Percentiles rank a stretch among this genome's conserved stretches.
Conservation (phyloP, 208 protist species). For the Wallacemonas sp. region DNA sequence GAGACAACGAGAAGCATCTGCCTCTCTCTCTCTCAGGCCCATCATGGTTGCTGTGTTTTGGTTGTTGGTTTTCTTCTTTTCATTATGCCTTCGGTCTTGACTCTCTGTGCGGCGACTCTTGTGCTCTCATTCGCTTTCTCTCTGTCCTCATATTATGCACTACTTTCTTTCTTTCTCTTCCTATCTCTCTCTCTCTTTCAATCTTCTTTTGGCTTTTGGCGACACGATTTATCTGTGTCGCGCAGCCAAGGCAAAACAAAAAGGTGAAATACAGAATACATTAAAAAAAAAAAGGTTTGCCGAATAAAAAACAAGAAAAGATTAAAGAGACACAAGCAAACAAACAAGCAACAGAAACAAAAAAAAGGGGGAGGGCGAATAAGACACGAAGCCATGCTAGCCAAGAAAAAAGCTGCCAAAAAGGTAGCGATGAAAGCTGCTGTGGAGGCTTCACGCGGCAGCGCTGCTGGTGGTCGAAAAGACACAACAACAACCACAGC, state of each 20-base stretch:
- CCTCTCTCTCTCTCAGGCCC: too few species aligned
- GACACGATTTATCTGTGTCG: too few species aligned
- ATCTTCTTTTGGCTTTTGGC: too few species aligned
- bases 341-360: background rate
- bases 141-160: background rate
- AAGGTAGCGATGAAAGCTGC: constrained; percentile 33
- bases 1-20: too few species aligned
- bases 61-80: too few species aligned
- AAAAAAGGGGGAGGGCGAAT: background rate
- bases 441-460: constrained; percentile 12
- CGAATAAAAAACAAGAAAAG: background rate
- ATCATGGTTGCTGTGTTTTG: too few species aligned
- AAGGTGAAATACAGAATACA: background rate
- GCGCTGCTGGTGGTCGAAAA: background rate
- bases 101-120: too few species aligned
- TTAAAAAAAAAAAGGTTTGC: background rate
- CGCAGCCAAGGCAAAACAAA: too few species aligned
- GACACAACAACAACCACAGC: too few species aligned
- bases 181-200: background rate
- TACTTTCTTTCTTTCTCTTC: background rate
- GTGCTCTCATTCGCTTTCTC: background rate
- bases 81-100: background rate
- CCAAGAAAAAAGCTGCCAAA: constrained; percentile 64
- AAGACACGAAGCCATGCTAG: constrained; percentile 56
- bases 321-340: background rate